phyloP scores from a whole-genome alignment of 2,329 filamentous ascomycete species.

The Fusarium phyllophilum region DNA sequence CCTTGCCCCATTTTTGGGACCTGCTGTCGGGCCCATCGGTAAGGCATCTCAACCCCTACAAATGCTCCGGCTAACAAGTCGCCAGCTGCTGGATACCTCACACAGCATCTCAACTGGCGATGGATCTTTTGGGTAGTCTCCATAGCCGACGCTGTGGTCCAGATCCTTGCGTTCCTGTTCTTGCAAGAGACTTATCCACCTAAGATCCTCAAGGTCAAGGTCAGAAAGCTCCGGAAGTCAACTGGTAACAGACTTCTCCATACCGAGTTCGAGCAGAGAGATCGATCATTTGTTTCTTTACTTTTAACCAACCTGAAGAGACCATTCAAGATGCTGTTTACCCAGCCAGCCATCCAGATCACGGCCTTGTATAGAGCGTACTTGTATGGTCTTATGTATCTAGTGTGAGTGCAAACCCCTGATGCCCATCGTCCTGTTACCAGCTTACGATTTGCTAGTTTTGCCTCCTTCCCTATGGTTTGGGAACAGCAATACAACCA shows the following conservation, averaged over 20 bases:
- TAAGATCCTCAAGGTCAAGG: slow-evolving; percentile 45
- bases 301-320: slow-evolving; percentile 52
- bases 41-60: no score
- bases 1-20: slow-evolving; percentile 56
- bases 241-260: slow-evolving; percentile 44
- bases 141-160: slow-evolving; percentile 50
- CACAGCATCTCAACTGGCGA: slow-evolving; percentile 53
- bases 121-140: slow-evolving; percentile 58
- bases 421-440: accelerated
- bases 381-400: slow-evolving; percentile 64
- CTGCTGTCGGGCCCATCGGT: slow-evolving; percentile 55
- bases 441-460: slow-evolving; percentile 32
- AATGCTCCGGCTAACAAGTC: no score
- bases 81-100: slow-evolving; percentile 53
- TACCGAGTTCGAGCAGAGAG: slow-evolving; percentile 45
- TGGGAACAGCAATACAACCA: slow-evolving; percentile 61
- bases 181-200: slow-evolving; percentile 53
- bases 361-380: slow-evolving; percentile 61
- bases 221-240: slow-evolving; percentile 40
- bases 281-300: slow-evolving; percentile 38
- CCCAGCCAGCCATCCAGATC: slow-evolving; percentile 61
- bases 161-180: slow-evolving; percentile 50
- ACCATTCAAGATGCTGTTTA: slow-evolving; percentile 60
- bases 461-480: slow-evolving; percentile 63
- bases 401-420: slow-evolving; percentile 49